Conservation (phyloP, 83 land plant species). For the Larix sibirica region DNA sequence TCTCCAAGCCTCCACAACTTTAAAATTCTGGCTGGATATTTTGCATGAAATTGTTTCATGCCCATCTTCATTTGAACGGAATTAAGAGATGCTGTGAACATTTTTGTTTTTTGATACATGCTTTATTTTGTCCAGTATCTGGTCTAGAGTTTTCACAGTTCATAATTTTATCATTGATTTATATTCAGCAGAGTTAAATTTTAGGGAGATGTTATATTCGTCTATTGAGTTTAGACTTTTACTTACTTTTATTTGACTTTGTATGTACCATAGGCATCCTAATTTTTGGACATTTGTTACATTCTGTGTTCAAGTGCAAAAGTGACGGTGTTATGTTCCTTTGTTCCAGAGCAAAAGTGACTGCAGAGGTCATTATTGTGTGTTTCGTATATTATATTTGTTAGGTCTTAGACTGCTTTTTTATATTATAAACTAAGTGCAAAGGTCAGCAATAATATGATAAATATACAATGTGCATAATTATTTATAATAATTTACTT, state of each 20-base stretch:
- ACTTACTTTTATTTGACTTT: not conserved
- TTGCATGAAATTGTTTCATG: not conserved
- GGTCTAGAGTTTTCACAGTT: not conserved
- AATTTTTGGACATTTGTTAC: not conserved
- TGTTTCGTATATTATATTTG: not conserved
- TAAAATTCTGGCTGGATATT: not conserved
- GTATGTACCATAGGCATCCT: not conserved
- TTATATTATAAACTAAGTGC: not conserved
- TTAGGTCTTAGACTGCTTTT: not conserved
- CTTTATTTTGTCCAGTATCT: not conserved
- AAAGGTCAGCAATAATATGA: not conserved
- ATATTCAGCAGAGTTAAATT: not conserved
- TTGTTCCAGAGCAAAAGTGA: not conserved
- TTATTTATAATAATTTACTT: too few relatives aligned
- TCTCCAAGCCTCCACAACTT: not conserved
- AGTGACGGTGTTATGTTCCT: not conserved
- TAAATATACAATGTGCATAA: not conserved
- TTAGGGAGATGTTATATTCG: not conserved
- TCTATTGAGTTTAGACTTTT: too few relatives aligned
- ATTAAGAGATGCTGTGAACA: not conserved
- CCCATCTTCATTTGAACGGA: not conserved
- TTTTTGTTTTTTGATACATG: not conserved
- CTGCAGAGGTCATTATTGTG: not conserved
- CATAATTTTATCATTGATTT: not conserved
- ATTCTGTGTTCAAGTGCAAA: not conserved